Base-by-base conservation (phyloP, 2,329 filamentous ascomycete genomes). In the Colletotrichum eremochloae region DNA sequence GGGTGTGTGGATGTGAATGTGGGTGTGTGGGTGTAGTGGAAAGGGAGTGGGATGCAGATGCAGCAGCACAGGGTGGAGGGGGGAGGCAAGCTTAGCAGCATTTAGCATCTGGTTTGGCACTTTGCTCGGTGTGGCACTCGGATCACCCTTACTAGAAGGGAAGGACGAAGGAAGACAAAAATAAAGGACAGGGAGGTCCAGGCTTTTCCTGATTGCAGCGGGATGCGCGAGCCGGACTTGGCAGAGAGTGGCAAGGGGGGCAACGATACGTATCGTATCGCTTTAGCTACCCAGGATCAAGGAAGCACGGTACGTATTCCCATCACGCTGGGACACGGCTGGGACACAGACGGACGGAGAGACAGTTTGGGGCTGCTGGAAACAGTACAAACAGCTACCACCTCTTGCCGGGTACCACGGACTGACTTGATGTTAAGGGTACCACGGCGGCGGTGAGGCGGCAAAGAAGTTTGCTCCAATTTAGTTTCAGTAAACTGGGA, bases 171-270 rank as follows among this genome's bases (percentile, higher is more conserved):
- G 20, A 24, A 38, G 61, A 53, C 24, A 15, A 63, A 29, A 61
- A 42, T n/a, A 63, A 29, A 40, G n/a, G 36, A 36, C 12, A 58
- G 55, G 24, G 29, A 58, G n/a, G 58, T 63, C 69, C 66, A 60
- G 69, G 55, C 65, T 63, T 40, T 55, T 38, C 67, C 58, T 53
- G 69, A 72, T 72, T 70, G 60, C 70, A 69, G 66, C 70, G 46
- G 53, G 55, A 70, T 57, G 55, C 12, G 50, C 55, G 63, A 64
- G 70, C 66, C 67, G 66, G 50, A 18, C 61, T 53, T 63, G 61
- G 61, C 61, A 63, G 61, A 58, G 20, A 24, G 46, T n/a, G n/a
- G n/a, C 12, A 36, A 15, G 8, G 55, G 33, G 36, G 36, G 36
- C 20, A 33, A n/a, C 53, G 38, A 18, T 64, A 64, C 62, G 62